Evolutionary conservation across 1,284 basidiomycete species (phyloP).

Genomic region (Ustilago curta): DNA sequence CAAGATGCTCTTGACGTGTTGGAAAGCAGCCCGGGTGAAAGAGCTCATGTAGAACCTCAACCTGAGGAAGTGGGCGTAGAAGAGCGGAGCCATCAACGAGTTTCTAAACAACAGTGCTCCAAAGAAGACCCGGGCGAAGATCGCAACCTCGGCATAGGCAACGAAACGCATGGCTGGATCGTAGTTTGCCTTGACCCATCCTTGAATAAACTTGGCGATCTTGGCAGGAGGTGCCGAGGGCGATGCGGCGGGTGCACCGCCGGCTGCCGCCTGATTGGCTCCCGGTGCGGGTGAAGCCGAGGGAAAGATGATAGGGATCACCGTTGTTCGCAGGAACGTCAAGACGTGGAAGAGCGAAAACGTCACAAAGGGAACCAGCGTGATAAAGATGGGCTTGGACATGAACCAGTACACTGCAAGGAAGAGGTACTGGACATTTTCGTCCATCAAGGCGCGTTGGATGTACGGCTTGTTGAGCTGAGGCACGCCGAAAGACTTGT

Average conservation of each 20-base stretch:
- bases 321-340: slow-evolving; percentile 62
- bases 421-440: slow-evolving; percentile 69
- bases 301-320: slow-evolving; percentile 60
- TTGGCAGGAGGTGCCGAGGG: slow-evolving; percentile 54
- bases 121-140: slow-evolving; percentile 66
- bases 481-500: slow-evolving; percentile 68
- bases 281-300: slow-evolving; percentile 42
- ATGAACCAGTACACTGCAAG: slow-evolving; percentile 69
- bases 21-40: slow-evolving; percentile 67
- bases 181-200: slow-evolving; percentile 69
- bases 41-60: slow-evolving; percentile 68
- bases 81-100: slow-evolving; percentile 64
- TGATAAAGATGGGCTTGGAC: slow-evolving; percentile 68
- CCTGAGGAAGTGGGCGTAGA: slow-evolving; percentile 67
- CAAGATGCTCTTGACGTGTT: slow-evolving; percentile 60
- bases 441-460: slow-evolving; percentile 69
- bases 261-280: slow-evolving; percentile 29
- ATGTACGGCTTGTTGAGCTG: slow-evolving; percentile 66
- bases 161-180: slow-evolving; percentile 70
- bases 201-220: slow-evolving; percentile 64
- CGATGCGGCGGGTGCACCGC: slow-evolving; percentile 26
- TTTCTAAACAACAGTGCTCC: slow-evolving; percentile 67
- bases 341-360: slow-evolving; percentile 69
- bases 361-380: slow-evolving; percentile 67
- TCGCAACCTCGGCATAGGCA: slow-evolving; percentile 67